Base-by-base conservation (phyloP, 768 basidiomycete species). In the Suillus spraguei region DNA sequence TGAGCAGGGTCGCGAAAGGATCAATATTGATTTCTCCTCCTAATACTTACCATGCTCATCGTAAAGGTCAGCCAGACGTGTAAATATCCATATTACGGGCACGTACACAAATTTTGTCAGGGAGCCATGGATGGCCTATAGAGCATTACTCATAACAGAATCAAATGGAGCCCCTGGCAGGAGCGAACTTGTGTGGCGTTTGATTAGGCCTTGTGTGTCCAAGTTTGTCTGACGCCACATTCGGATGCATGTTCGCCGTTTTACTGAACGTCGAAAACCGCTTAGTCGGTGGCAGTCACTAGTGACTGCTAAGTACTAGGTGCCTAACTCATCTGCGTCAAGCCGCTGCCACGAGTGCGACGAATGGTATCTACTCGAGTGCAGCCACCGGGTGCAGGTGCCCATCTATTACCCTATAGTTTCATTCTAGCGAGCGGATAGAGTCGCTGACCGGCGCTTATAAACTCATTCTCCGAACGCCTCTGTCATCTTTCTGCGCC, bases 181-280 rank as follows among this genome's bases (percentile, higher is more conserved):
- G 28, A 28, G 28, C 44, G 10, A n/a, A 44, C 44, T 46, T 3
- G 10, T 22, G 46, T 47, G 46, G 46, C 46, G 46, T 47, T 47
- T 24, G 22, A 47, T 50, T 28, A 28, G 22, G 24, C 13, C 1
- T 22, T 24, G 6, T 50, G 16, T 50, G 49, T 28, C 14, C 28
- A 16, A 50, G 49, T 50, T 50, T 50, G 49, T 50, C 16, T 9
- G 16, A 32, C 49, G 49, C 49, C 49, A 50, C 49, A 50, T 50
- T 50, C 49, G 49, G 49, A 50, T 24, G 22, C 13, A 3, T 24
- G 22, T 47, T 47, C 46, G 2, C 46, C 49, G 49, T 14, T 16
- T 49, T 16, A 14, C 49, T 28, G 24, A 6, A 50, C 8, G 28
- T 28, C 3, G 3, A 28, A 50, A 49, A 28, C 8, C 13, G 8